Evolutionary conservation across 2,329 filamentous ascomycete species (phyloP).

Genomic region (Onygenales sp.): DNA sequence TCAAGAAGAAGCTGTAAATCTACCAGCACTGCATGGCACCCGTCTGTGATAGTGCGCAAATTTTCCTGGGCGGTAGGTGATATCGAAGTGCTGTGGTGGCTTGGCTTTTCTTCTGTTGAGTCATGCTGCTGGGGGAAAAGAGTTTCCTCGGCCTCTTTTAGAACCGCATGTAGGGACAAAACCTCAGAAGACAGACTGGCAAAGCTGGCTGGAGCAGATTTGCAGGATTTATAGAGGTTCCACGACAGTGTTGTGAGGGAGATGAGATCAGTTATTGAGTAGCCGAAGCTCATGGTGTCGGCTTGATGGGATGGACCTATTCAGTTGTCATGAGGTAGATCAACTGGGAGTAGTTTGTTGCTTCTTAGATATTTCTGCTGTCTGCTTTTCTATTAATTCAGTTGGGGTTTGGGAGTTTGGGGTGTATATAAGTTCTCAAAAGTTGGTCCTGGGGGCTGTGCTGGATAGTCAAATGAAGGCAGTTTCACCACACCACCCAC

Average conservation of each 20-base stretch:
- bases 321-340: too few relatives aligned
- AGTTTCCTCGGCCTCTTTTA: neutral
- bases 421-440: too few relatives aligned
- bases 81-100: neutral
- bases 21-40: neutral
- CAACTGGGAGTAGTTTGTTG: too few relatives aligned
- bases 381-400: too few relatives aligned
- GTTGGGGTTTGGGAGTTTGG: too few relatives aligned
- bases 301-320: too few relatives aligned
- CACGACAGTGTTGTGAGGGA: neutral
- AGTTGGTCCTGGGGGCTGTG: too few relatives aligned
- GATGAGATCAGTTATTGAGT: neutral
- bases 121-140: neutral
- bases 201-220: neutral
- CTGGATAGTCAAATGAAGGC: too few relatives aligned
- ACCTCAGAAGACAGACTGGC: neutral
- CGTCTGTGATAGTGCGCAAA: neutral
- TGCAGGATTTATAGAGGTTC: slow-evolving; percentile 2
- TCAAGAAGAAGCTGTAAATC: neutral
- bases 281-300: neutral
- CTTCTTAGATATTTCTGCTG: too few relatives aligned
- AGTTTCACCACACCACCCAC: too few relatives aligned
- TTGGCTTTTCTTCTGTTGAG: neutral
- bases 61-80: neutral
- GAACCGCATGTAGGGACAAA: neutral